Evolutionary conservation across 164 flowering plant species (phyloP).

Genomic region (Magnolia officinalis): DNA sequence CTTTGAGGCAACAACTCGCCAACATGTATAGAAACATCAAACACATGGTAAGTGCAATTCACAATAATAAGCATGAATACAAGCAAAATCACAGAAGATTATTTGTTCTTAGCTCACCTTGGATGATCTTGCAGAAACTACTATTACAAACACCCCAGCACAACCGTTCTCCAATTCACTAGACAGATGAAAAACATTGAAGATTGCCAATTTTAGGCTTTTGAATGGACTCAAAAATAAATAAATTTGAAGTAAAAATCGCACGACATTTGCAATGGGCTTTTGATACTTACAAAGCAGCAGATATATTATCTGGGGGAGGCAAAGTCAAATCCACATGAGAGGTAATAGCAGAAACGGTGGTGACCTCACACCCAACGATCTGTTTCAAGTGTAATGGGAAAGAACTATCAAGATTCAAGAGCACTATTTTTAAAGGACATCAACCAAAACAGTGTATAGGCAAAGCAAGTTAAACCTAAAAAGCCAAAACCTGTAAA

Average conservation of each 20-base stretch:
- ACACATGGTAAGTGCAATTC: not conserved
- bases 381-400: slow-evolving; percentile 40
- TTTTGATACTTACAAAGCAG: slow-evolving; percentile 62
- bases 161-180: slow-evolving; percentile 89
- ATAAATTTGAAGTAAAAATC: too few species aligned
- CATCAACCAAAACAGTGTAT: too few species aligned
- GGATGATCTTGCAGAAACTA: slow-evolving; percentile 69
- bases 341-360: slow-evolving; percentile 79
- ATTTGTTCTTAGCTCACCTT: slow-evolving; percentile 45
- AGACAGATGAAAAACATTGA: slow-evolving; percentile 13
- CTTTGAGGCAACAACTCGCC: slow-evolving; percentile 78
- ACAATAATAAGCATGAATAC: not conserved
- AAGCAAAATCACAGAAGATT: not conserved
- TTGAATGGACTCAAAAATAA: too few species aligned
- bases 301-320: slow-evolving; percentile 83
- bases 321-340: slow-evolving; percentile 78
- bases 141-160: slow-evolving; percentile 80
- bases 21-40: slow-evolving; percentile 42
- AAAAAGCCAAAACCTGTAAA: too few species aligned
- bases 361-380: slow-evolving; percentile 70
- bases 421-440: too few species aligned
- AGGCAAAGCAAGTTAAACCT: too few species aligned
- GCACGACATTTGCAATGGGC: not conserved
- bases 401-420: not conserved
- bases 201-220: slow-evolving; percentile 1